Percentiles rank a stretch among this genome's conserved stretches.
These are phyloP conservation scores for Leptodermis oblonga DNA, from an alignment of 257 asterid genomes.

Conservation along the genomic window DNA sequence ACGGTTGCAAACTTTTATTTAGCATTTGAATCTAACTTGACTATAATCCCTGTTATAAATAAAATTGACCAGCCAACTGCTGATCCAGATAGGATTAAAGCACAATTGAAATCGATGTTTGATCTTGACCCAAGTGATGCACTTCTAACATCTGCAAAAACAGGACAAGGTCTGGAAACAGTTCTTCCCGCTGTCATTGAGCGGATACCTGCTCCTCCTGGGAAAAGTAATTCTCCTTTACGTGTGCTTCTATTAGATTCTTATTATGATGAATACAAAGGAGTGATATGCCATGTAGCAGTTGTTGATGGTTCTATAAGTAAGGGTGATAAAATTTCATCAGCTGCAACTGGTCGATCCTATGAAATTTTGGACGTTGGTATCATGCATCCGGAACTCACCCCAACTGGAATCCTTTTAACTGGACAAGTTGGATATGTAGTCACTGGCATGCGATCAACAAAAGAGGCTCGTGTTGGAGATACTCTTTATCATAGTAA, in stretches of 20 bases:
- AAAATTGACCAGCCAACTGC: conserved; percentile 99
- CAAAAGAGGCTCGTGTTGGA: conserved; percentile 95
- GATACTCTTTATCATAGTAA: conserved; percentile 78
- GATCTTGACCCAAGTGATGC: conserved; percentile 85
- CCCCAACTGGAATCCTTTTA: conserved; percentile 74
- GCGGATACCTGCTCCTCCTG: conserved; percentile 90
- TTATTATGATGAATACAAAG: conserved; percentile 92
- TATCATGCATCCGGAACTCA: conserved; percentile 92
- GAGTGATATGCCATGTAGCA: conserved; percentile 97
- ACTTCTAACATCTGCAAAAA: conserved; percentile 86
- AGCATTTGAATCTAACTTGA: conserved; percentile 85
- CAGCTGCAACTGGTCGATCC: conserved; percentile 88
- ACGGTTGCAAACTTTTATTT: conserved; percentile 96
- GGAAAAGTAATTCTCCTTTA: conserved; percentile 46
- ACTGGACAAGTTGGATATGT: conserved; percentile 97
- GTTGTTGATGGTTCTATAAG: conserved; percentile 85
- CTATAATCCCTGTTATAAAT: conserved; percentile 80
- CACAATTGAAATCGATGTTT: conserved; percentile 87
- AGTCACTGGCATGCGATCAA: conserved; percentile 94
- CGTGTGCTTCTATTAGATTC: conserved; percentile 95
- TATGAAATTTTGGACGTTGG: conserved; percentile 89
- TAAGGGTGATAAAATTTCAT: conserved; percentile 83
- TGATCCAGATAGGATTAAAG: conserved; percentile 91
- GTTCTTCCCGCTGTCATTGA: conserved; percentile 98
- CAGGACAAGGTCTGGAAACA: conserved; percentile 84